A percentile compares a stretch with the other conserved stretches of the same genome.
Evolutionary conservation across 1,284 basidiomycete genomes (phyloP).

Genomic region (Cystobasidium pallidum): DNA sequence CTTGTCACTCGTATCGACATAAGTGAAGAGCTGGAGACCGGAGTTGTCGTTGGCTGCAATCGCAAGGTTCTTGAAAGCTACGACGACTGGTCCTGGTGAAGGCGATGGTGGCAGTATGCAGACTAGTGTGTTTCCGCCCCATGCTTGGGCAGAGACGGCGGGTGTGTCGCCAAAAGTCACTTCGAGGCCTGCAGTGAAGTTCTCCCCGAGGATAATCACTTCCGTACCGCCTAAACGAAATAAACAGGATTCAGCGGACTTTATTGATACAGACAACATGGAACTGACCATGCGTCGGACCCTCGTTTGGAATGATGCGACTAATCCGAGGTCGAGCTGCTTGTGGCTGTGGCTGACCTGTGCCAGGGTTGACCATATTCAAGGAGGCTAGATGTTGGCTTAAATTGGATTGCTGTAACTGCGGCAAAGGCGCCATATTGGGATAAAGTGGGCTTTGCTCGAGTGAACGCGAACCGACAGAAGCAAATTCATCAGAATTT

Average conservation of each 20-base stretch:
- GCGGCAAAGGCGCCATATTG: slow-evolving; percentile 27
- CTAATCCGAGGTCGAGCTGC: slow-evolving; percentile 58
- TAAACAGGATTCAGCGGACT: neutral
- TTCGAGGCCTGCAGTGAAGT: slow-evolving; percentile 68
- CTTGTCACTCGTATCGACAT: slow-evolving; percentile 85
- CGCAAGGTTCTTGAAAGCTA: slow-evolving; percentile 76
- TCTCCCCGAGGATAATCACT: slow-evolving; percentile 87
- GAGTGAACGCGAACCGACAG: slow-evolving; percentile 18
- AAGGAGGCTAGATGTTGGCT: slow-evolving; percentile 33
- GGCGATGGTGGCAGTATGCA: slow-evolving; percentile 86
- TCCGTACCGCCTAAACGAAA: slow-evolving; percentile 76
- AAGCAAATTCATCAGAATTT: slow-evolving; percentile 30
- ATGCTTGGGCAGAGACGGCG: slow-evolving; percentile 82
- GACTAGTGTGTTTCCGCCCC: slow-evolving; percentile 91
- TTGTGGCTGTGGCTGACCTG: slow-evolving; percentile 33
- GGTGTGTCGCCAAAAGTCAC: slow-evolving; percentile 85
- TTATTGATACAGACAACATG: neutral
- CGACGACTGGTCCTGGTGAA: slow-evolving; percentile 82
- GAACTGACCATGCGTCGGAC: slow-evolving; percentile 68
- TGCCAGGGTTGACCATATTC: slow-evolving; percentile 17
- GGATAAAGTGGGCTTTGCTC: slow-evolving; percentile 36
- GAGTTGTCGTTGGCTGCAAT: slow-evolving; percentile 49
- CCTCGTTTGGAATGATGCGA: slow-evolving; percentile 81
- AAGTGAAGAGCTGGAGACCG: slow-evolving; percentile 72
- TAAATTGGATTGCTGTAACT: slow-evolving; percentile 23